phyloP scores from a whole-genome alignment of 2,329 filamentous ascomycete genomes.

The Sporothrix inflata region DNA sequence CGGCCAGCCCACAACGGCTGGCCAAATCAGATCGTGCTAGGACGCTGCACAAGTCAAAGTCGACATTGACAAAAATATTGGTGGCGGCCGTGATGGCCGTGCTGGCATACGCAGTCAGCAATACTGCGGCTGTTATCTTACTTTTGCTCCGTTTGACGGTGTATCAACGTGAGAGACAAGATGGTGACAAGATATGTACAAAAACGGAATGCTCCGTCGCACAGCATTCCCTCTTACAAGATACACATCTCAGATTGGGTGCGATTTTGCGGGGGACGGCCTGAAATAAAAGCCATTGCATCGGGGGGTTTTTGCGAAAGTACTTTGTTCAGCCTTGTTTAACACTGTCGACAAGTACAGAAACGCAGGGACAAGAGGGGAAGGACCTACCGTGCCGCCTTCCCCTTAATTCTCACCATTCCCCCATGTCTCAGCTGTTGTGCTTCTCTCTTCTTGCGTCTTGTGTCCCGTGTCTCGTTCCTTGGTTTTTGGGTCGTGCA shows the following conservation, averaged over 20 bases:
- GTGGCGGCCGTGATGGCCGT: not conserved
- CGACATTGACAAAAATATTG: not conserved
- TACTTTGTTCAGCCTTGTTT: not conserved
- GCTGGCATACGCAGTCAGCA: constrained; percentile 6
- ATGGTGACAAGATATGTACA: not conserved
- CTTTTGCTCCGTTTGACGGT: not conserved
- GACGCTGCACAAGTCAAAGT: not conserved
- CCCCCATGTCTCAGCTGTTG: not conserved
- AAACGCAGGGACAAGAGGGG: not conserved
- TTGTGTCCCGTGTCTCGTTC: not conserved
- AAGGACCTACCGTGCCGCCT: not conserved
- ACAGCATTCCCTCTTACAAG: not conserved
- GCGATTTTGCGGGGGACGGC: not conserved
- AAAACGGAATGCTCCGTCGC: not conserved
- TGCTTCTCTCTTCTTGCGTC: not conserved
- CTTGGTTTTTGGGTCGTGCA: not conserved
- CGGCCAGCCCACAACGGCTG: not conserved
- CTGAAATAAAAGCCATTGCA: not conserved
- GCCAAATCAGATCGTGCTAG: not conserved
- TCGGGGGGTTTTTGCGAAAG: not conserved
- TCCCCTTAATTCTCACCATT: not conserved
- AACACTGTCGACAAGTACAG: not conserved
- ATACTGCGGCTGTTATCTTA: not conserved
- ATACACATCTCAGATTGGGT: not conserved
- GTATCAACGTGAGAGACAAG: not conserved